Evolutionary conservation across 2,329 filamentous ascomycete genomes (phyloP), one percentile per base, ranked within the genome.

Genomic region (Septoria linicola): DNA sequence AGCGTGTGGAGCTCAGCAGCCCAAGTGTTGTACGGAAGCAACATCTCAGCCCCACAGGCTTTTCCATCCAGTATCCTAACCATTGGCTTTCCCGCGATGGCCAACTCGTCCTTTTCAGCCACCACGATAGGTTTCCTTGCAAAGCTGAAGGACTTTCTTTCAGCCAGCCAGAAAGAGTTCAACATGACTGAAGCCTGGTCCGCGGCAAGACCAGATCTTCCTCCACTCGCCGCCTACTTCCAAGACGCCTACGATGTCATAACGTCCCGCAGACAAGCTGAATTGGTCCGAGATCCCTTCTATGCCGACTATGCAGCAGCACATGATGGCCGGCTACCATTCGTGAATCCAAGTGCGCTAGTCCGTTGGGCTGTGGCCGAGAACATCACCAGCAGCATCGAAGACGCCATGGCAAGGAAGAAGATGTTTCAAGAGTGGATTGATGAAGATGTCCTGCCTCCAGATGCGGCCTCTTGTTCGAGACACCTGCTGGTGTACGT

Each of bases 221-320:
- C 17, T 11, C 68, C 71, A 0, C 55, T 72, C n/a, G 48, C 58
- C 0, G 54, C 59, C 2, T 63, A 71, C 14, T 64, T 76, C 42
- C 70, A 71, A 39, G 57, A 66, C 23, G 73, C 73, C 0, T 76
- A 76, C 54, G 68, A 71, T 0, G 53, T 72, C 14, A 61, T 76
- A 3, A 76, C 75, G 51, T 63, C 71, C 1, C 69, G 76, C 57
- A 69, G 74, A 59, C 76, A 76, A 53, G 71, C 64, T 13, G 59
- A 57, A 11, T 69, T 70, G 3, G 66, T 79, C 27, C 68, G 71
- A 0, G 66, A 73, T 8, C 73, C 74, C 0, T 77, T 78, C 56
- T 76, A 74, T 41, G 65, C 64, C 4, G 73, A 75, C 53, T 79
- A 78, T 52, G 73, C 71, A 1, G 68, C 69, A 1, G 65, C 63